Evolutionary conservation across 176 grass and related monocot species (phyloP).

Genomic region (Aegilops longissima): DNA sequence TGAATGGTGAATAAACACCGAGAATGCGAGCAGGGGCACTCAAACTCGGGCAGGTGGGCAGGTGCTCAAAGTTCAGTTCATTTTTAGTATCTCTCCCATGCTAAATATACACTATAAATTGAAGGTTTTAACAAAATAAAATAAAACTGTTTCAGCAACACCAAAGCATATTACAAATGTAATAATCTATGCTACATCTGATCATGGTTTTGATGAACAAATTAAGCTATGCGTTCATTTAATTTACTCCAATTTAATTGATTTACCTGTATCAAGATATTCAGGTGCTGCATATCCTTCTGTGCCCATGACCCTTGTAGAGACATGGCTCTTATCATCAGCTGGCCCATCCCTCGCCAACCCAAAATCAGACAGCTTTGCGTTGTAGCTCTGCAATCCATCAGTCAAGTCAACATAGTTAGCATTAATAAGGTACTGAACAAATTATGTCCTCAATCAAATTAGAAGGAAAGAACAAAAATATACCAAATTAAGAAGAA

Average conservation of each 20-base stretch:
- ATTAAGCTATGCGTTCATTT: no score
- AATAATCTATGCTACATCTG: neutral
- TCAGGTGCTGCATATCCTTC: slow-evolving; percentile 79
- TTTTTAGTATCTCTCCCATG: neutral
- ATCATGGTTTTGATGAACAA: neutral
- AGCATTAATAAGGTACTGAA: neutral
- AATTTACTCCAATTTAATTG: no score
- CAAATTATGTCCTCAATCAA: no score
- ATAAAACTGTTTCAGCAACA: neutral
- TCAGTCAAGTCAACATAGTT: neutral
- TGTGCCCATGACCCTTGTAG: slow-evolving; percentile 79
- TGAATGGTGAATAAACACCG: no score
- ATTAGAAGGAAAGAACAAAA: neutral
- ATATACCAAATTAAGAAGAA: slow-evolving; percentile 60
- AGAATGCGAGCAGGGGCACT: no score
- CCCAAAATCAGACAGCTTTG: slow-evolving; percentile 82
- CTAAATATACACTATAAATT: no score
- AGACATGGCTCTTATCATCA: slow-evolving; percentile 70
- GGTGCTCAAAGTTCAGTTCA: neutral
- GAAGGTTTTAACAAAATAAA: no score
- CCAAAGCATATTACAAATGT: no score
- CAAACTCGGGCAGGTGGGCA: no score
- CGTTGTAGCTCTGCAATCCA: slow-evolving; percentile 49
- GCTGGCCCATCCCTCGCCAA: slow-evolving; percentile 77
- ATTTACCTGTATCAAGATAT: slow-evolving; percentile 71